Percentiles rank a stretch among this genome's conserved stretches.
phyloP scores from a whole-genome alignment of 2,329 filamentous ascomycete species.

The Zymoseptoria crescenta region DNA sequence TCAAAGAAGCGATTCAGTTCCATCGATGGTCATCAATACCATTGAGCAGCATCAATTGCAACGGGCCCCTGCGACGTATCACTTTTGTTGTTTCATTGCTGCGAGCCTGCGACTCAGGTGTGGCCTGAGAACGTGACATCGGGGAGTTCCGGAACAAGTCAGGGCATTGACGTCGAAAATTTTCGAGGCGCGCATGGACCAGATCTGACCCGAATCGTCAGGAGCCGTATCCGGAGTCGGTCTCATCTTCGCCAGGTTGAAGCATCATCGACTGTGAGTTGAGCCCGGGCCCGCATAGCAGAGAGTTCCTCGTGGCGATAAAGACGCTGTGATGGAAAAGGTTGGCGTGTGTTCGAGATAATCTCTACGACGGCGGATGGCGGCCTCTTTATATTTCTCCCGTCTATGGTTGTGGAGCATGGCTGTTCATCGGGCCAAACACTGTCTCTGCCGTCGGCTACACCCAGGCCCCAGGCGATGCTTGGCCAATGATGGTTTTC shows the following conservation, averaged over 20 bases:
- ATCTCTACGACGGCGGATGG: slow-evolving; percentile 2
- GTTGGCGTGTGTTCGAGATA: neutral
- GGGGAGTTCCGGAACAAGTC: neutral
- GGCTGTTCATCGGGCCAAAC: slow-evolving; percentile 4
- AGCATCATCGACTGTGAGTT: neutral
- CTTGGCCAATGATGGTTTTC: slow-evolving; percentile 15
- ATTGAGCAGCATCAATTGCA: neutral
- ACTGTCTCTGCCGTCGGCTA: slow-evolving; percentile 9
- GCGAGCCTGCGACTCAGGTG: neutral
- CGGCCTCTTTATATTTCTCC: slow-evolving; percentile 14
- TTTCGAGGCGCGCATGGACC: neutral
- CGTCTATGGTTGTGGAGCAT: neutral
- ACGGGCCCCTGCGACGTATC: neutral
- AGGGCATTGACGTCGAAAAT: neutral
- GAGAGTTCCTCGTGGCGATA: neutral
- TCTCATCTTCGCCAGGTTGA: neutral
- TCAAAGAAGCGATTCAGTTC: neutral
- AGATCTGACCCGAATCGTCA: neutral
- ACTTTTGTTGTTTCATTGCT: neutral
- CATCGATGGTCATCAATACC: neutral
- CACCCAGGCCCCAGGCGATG: slow-evolving; percentile 11
- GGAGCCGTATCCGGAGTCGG: neutral
- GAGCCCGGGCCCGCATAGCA: neutral
- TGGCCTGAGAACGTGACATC: neutral
- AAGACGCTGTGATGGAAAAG: neutral